Percentiles rank a stretch among this genome's conserved stretches.
These are phyloP conservation scores for Mikania micrantha DNA, from an alignment of 129 eudicot species.

Conservation along the genomic window DNA sequence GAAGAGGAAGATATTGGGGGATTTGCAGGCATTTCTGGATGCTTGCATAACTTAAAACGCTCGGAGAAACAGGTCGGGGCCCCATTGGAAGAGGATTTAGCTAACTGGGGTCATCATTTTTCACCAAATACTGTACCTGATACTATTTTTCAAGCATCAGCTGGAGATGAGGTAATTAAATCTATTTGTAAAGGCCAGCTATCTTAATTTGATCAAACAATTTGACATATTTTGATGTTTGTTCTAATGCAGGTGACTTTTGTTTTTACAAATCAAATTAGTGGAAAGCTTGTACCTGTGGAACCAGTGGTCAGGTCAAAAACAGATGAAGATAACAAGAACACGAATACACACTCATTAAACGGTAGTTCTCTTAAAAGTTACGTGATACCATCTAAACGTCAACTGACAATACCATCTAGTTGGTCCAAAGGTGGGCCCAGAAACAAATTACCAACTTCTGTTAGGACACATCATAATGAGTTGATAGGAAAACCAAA, in stretches of 20 bases:
- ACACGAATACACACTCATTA: slow-evolving; percentile 7
- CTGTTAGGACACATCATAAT: slow-evolving; percentile 32
- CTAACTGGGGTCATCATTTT: slow-evolving; percentile 92
- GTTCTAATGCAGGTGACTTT: slow-evolving; percentile 61
- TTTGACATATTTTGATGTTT: background rate
- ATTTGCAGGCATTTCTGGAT: slow-evolving; percentile 83
- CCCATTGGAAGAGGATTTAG: slow-evolving; percentile 96
- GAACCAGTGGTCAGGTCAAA: slow-evolving; percentile 53
- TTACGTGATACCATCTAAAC: slow-evolving; percentile 23
- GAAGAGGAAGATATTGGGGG: slow-evolving; percentile 82
- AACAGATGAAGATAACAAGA: slow-evolving; percentile 15
- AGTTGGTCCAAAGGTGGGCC: slow-evolving; percentile 24
- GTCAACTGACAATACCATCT: slow-evolving; percentile 29
- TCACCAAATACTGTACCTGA: slow-evolving; percentile 75
- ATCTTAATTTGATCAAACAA: background rate
- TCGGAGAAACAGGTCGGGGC: slow-evolving; percentile 92
- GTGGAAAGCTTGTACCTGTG: slow-evolving; percentile 86
- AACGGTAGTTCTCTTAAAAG: slow-evolving; percentile 28
- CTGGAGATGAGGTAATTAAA: slow-evolving; percentile 80
- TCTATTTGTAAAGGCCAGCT: background rate
- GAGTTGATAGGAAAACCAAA: slow-evolving; percentile 37
- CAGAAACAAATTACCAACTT: slow-evolving; percentile 34
- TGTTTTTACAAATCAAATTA: slow-evolving; percentile 89
- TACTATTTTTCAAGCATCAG: slow-evolving; percentile 82
- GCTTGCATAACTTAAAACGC: slow-evolving; percentile 59